Evolutionary conservation across 2,329 filamentous ascomycete species (phyloP), one percentile per base, ranked within the genome.

Genomic region (Cercospora sp.): DNA sequence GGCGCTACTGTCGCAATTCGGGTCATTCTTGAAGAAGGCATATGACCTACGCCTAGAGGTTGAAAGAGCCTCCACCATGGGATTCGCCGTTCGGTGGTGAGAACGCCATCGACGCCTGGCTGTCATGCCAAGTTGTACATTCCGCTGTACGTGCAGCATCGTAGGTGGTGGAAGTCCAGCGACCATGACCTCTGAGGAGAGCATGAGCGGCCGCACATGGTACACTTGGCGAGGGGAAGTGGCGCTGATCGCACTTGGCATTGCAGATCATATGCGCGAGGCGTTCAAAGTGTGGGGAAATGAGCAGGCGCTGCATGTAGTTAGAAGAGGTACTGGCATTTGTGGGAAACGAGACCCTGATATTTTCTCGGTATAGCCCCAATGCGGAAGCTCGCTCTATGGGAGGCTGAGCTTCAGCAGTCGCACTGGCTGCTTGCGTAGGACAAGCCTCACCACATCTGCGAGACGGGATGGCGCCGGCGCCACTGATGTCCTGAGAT

Each of bases 231-330:
- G 30, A 40, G 31, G 58, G 31, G 18, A 40, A 23, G 31, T 26
- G 31, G 18, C 23, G 55, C 55, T 20, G 55, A 59, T 59, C 55
- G n/a, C 55, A 31, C 58, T 60, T 26, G 58, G 58, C 58, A 16
- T n/a, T 8, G 58, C 58, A 60, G 58, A 60, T 60, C 58, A 26
- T 60, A 36, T 60, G 58, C 58, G 18, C 48, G 20, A 53, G 48
- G 23, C 48, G 48, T 53, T 23, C 5, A 28, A 16, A 26, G 13
- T 26, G 48, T 28, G 48, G 48, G 48, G 48, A 53, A 26, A 26
- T 53, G 48, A 53, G 45, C 48, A 53, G 48, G 28, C 48, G 48
- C 48, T 28, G 48, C 48, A 53, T 53, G 48, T 53, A 26, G 48
- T 53, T 53, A 26, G 48, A 53, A 16, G 48, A 53, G 13, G 48